Conservation (phyloP, 352 stramenopile species). For the Phytophthora brassicae region DNA sequence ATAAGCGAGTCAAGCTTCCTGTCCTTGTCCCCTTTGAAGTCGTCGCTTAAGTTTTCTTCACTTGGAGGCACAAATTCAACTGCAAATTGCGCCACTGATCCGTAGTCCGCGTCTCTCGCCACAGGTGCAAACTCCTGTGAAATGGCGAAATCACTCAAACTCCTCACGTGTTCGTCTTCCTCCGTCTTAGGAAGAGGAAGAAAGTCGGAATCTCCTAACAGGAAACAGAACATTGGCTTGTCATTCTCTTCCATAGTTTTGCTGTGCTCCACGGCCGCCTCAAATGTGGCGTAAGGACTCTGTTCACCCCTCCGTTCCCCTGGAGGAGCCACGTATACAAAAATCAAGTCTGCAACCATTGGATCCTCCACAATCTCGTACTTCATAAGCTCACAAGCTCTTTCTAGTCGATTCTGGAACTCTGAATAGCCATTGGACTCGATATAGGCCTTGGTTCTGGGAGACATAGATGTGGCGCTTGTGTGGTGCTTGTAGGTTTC, state of each 20-base stretch:
- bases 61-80: slow-evolving; percentile 67
- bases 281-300: slow-evolving; percentile 50
- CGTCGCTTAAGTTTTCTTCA: slow-evolving; percentile 27
- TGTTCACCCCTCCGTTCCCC: slow-evolving; percentile 38
- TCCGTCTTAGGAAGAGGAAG: slow-evolving; percentile 44
- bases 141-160: slow-evolving; percentile 80
- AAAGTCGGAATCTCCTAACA: slow-evolving; percentile 74
- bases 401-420: slow-evolving; percentile 42
- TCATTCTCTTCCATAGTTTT: slow-evolving; percentile 25
- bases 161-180: slow-evolving; percentile 57
- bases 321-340: slow-evolving; percentile 64
- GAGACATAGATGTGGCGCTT: background rate
- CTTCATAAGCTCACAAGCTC: slow-evolving; percentile 52
- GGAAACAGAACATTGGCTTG: slow-evolving; percentile 60
- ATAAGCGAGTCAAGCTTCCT: slow-evolving; percentile 56
- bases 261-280: slow-evolving; percentile 34
- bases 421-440: slow-evolving; percentile 55
- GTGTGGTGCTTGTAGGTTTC: slow-evolving; percentile 21
- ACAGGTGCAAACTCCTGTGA: slow-evolving; percentile 65
- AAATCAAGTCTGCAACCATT: slow-evolving; percentile 43
- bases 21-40: slow-evolving; percentile 39
- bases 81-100: slow-evolving; percentile 62
- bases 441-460: slow-evolving; percentile 35
- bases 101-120: slow-evolving; percentile 45
- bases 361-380: slow-evolving; percentile 39